Percentiles rank a stretch among this genome's conserved stretches.
These are phyloP conservation scores for Colletotrichum chlorophyti DNA, from an alignment of 2,329 filamentous ascomycete species.

Conservation along the genomic window DNA sequence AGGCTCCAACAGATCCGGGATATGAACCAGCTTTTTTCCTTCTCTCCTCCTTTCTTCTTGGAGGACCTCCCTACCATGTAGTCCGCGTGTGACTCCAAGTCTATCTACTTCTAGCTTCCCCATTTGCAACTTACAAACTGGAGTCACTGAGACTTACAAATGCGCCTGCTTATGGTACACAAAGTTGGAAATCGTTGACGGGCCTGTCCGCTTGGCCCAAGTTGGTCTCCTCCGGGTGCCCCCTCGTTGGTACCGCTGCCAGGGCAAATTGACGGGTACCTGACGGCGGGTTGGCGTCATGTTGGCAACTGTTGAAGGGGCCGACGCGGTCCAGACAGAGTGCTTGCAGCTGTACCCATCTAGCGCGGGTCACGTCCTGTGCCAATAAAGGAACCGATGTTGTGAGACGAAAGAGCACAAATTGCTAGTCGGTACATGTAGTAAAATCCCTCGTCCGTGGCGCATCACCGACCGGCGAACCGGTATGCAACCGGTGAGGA, in stretches of 20 bases:
- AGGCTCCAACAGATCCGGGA: slow-evolving; percentile 1
- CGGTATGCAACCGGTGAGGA: neutral
- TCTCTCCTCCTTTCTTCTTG: too few relatives aligned
- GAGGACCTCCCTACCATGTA: too few relatives aligned
- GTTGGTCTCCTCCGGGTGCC: neutral
- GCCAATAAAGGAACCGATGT: slow-evolving; percentile 1
- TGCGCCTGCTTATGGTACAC: neutral
- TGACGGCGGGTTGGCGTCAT: slow-evolving; percentile 25
- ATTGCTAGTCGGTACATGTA: slow-evolving; percentile 19
- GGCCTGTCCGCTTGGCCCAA: slow-evolving; percentile 1
- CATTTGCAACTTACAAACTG: neutral
- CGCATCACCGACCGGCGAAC: neutral
- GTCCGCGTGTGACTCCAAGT: neutral
- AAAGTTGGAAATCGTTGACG: neutral
- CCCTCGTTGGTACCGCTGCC: neutral
- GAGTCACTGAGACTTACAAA: neutral
- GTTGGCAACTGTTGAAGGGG: slow-evolving; percentile 9
- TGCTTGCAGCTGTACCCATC: slow-evolving; percentile 15
- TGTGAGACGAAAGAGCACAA: neutral
- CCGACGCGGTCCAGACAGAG: slow-evolving; percentile 13
- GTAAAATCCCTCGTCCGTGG: neutral
- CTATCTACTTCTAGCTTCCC: neutral
- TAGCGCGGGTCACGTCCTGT: neutral
- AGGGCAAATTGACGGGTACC: slow-evolving; percentile 6
- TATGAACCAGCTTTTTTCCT: slow-evolving; percentile 3